phyloP scores from a whole-genome alignment of 768 basidiomycete species.

The Amanita pseudoporphyria region DNA sequence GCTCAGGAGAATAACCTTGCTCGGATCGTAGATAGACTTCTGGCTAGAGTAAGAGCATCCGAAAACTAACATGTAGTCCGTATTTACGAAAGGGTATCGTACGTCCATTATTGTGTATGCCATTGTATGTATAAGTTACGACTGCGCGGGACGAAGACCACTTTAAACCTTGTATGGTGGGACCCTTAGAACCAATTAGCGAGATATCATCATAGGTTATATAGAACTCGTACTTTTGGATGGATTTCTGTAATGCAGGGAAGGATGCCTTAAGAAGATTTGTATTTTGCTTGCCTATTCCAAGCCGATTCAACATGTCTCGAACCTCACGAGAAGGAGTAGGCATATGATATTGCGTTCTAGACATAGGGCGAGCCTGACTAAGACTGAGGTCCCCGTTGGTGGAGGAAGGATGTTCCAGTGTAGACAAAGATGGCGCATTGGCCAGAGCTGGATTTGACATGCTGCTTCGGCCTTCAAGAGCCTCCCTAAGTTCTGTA shows the following conservation, averaged over 20 bases:
- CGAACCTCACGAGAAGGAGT: slow-evolving; percentile 55
- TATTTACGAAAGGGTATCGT: background rate
- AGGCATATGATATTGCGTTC: slow-evolving; percentile 37
- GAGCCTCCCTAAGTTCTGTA: slow-evolving; percentile 77
- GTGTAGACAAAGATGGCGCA: slow-evolving; percentile 69
- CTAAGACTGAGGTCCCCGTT: slow-evolving; percentile 27
- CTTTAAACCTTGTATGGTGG: slow-evolving; percentile 6
- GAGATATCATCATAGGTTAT: background rate
- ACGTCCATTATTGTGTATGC: background rate
- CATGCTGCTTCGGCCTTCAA: slow-evolving; percentile 78
- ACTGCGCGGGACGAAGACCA: background rate
- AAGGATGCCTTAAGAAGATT: slow-evolving; percentile 67
- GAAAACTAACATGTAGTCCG: slow-evolving; percentile 2
- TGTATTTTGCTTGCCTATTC: slow-evolving; percentile 64
- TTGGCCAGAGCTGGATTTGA: slow-evolving; percentile 63
- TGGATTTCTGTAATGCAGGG: slow-evolving; percentile 26
- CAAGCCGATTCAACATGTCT: slow-evolving; percentile 75
- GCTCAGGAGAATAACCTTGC: slow-evolving; percentile 49
- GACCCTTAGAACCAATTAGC: background rate
- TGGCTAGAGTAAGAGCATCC: background rate
- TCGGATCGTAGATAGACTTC: slow-evolving; percentile 46
- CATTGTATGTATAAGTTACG: slow-evolving; percentile 3
- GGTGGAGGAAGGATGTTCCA: slow-evolving; percentile 56
- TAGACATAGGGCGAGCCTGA: slow-evolving; percentile 44
- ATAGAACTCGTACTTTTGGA: slow-evolving; percentile 1